Conservation (phyloP, 2,329 filamentous ascomycete genomes). For the Cercospora canescens region DNA sequence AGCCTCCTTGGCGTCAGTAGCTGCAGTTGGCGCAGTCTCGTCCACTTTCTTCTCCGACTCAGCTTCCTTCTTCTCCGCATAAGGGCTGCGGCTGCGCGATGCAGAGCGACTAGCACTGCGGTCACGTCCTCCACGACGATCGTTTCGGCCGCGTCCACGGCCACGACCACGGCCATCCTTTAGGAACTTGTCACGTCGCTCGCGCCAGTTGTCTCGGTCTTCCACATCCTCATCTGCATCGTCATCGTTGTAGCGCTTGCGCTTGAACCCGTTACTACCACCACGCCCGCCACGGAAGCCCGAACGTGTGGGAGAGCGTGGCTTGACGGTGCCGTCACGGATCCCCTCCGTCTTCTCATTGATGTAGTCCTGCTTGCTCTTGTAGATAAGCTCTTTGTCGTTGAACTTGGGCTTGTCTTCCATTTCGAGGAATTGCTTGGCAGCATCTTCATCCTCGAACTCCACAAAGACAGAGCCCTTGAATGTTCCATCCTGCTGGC, state of each 20-base stretch:
- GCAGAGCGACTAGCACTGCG: slow-evolving; percentile 15
- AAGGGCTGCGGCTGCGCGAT: slow-evolving; percentile 19
- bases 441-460: slow-evolving; percentile 76
- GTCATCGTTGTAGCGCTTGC: slow-evolving; percentile 26
- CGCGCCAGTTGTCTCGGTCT: slow-evolving; percentile 27
- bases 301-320: slow-evolving; percentile 32
- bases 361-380: slow-evolving; percentile 86
- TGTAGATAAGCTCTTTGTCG: slow-evolving; percentile 74
- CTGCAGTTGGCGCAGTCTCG: slow-evolving; percentile 8
- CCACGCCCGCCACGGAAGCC: slow-evolving; percentile 35
- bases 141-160: slow-evolving; percentile 7
- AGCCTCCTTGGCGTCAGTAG: slow-evolving; percentile 13
- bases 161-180: slow-evolving; percentile 22
- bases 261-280: slow-evolving; percentile 29
- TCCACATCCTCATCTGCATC: slow-evolving; percentile 24
- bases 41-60: slow-evolving; percentile 18
- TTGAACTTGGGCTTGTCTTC: slow-evolving; percentile 85
- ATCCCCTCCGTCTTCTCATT: slow-evolving; percentile 50
- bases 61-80: slow-evolving; percentile 19
- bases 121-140: slow-evolving; percentile 18
- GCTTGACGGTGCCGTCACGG: slow-evolving; percentile 42
- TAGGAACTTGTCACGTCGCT: slow-evolving; percentile 26
- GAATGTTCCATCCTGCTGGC: slow-evolving; percentile 70
- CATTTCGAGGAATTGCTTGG: slow-evolving; percentile 75
- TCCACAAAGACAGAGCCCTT: slow-evolving; percentile 97